Base-by-base conservation (phyloP, 176 grass and related monocot species). In the Oryza coarctata region DNA sequence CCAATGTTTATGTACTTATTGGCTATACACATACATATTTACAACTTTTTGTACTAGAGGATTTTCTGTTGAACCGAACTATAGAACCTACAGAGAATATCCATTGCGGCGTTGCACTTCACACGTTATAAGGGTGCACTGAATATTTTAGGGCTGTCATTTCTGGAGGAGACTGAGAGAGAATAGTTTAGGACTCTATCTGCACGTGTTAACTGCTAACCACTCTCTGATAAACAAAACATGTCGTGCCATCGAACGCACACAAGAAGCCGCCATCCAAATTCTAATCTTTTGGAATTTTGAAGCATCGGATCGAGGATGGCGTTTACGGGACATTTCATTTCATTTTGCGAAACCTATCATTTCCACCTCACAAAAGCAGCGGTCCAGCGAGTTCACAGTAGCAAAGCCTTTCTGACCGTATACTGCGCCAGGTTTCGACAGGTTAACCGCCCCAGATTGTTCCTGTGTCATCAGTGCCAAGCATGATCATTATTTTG, bases 371-470 rank as follows among this genome's bases (percentile, higher is more conserved):
- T 58, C 4, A 60, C 12, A 30, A 72, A 67, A 30, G 65, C 49
- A 65, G 52, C 63, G 32, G 81, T 15, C 43, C 43, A 45, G 25
- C 61, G 27, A 40, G 1, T 20, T 60, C 55, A 60, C 7, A 68
- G 49, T 43, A 57, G n/a, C 15, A 50, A 50, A 57, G 20, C 20
- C 28, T 20, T 47, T 9, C 18, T 12, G 55, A 61, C 3, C 43
- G 4, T 28, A 17, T 18, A 57, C 18, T 20, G 7, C 4, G 7
- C 22, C 52, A n/a, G 55, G 71, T 12, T 73, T 85, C 62, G 65
- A 85, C 87, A 85, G 44, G 43, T 76, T 65, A 77, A 17, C 78
- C 27, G 58, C 58, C 22, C 20, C 71, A 30, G 87, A 90, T 33
- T 52, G 47, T 90, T 90, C 47, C 68, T 40, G 62, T 63, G 58